Base-by-base conservation (phyloP, 805 yeast species). In the Candida coquimbonensis region DNA sequence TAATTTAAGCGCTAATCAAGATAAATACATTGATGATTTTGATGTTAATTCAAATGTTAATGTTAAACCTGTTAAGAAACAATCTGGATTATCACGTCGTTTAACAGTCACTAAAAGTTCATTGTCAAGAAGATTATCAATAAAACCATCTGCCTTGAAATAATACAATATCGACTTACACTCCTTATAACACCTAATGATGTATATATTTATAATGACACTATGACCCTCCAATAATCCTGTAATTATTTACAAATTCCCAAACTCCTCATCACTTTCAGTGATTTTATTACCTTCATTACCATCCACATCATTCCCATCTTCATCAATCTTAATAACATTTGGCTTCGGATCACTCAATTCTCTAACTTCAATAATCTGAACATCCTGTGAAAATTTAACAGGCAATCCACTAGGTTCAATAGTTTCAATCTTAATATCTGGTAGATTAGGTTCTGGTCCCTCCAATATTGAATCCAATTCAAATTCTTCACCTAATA, bases 391-490 rank as follows among this genome's bases (percentile, higher is more conserved):
- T 0, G 93, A 70, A 51, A 83, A 73, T 52, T 75, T 80, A 4
- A 85, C 88, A 24, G 70, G 71, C 0, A 69, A 68, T 1, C 73
- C 68, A 4, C 75, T 75, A 0, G 81, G 77, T 3, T 71, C 71
- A 17, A 85, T 75, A 0, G 95, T 86, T 51, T 87, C 95, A n/a
- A 81, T 75, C 12, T 60, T 61, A 7, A 81, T 74, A 3, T 68
- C 73, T 0, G 93, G 93, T 80, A 86, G 74, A 53, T 85, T 84
- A 2, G 72, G 74, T 52, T 85, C 95, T 0, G 95, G 93, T 0
- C 93, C 93, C 58, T 77, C 77, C 1, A 74, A 73, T 5, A 85
- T 72, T 1, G 47, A 34, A 27, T 73, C 69, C 46, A 71, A 58
- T 19, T 77, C 74, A 11, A 81, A 47, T 25, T 69, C 69, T 27